Evolutionary conservation across 176 grass and related monocot genomes (phyloP), one percentile per base, ranked within the genome.

Genomic region (Typha latifolia): DNA sequence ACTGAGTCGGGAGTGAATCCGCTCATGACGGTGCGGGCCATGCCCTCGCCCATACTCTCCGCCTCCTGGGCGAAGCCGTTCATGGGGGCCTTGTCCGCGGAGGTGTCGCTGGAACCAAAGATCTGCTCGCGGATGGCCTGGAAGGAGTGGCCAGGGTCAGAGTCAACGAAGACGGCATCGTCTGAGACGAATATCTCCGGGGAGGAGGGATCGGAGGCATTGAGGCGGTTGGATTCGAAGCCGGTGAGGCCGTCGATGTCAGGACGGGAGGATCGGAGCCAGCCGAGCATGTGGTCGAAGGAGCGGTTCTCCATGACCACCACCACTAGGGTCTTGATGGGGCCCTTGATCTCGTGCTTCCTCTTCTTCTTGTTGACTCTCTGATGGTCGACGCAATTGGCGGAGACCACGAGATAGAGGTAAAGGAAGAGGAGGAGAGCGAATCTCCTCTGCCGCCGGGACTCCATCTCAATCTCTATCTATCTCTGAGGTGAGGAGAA

Each of bases 41-140:
- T 86, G 72, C 88, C 88, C 51, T 85, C 79, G 55, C 93, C 93
- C 88, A 86, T 86, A 47, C 50, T 59, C 57, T 81, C 76, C 20
- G 93, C 93, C 75, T 96, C 82, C 75, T 96, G 85, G 10, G 89
- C 93, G 69, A 96, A 96, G 34, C 88, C 85, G 15, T 62, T 82
- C 93, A 96, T 96, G 5, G 93, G 93, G 0, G 93, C 14, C 14
- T 82, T 78, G 26, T 72, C 66, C 8, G 92, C 85, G 21, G 79
- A 86, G 72, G 88, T 86, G 77, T 96, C 82, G 3, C 69, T 75
- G 61, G 88, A 91, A 51, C 87, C 88, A 27, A 96, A 96, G 62
- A 96, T 96, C 85, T 92, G 88, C 93, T 89, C 85, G 19, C 93
- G 88, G 74, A 96, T 96, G 74, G 87, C 93, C 92, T 96, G 88